Conservation (phyloP, 345 rosid genomes). For the Atalantia buxifolia region DNA sequence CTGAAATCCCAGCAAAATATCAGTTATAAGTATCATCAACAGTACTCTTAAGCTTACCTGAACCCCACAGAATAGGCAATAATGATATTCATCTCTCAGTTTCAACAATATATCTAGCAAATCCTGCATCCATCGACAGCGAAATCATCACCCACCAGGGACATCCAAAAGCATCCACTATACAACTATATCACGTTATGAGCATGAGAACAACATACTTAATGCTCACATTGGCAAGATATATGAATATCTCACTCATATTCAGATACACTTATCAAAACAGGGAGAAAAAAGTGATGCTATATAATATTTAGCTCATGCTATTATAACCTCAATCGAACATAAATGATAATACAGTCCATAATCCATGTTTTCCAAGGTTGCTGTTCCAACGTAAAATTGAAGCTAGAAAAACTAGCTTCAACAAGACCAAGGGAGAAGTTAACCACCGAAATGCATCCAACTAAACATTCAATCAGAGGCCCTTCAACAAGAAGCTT, state of each 20-base stretch:
- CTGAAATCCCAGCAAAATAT: background rate
- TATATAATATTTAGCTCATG: background rate
- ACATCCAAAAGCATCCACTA: background rate
- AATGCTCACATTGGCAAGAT: background rate
- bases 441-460: background rate
- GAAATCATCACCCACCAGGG: conserved; percentile 7
- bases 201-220: background rate
- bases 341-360: background rate
- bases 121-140: conserved; percentile 52
- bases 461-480: background rate
- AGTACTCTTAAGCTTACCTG: conserved; percentile 35
- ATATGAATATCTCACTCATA: background rate
- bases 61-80: conserved; percentile 84
- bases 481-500: background rate
- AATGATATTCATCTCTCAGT: conserved; percentile 69
- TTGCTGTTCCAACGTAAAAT: background rate
- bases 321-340: background rate
- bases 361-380: background rate
- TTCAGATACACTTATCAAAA: background rate
- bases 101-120: conserved; percentile 63
- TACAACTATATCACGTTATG: background rate
- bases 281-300: background rate
- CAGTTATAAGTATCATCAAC: background rate
- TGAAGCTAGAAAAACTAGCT: background rate
- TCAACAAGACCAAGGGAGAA: background rate